Percentiles rank a stretch among this genome's conserved stretches.
Evolutionary conservation across 306 rosid genomes (phyloP).

Genomic region (Elaeagnus macrophylla): DNA sequence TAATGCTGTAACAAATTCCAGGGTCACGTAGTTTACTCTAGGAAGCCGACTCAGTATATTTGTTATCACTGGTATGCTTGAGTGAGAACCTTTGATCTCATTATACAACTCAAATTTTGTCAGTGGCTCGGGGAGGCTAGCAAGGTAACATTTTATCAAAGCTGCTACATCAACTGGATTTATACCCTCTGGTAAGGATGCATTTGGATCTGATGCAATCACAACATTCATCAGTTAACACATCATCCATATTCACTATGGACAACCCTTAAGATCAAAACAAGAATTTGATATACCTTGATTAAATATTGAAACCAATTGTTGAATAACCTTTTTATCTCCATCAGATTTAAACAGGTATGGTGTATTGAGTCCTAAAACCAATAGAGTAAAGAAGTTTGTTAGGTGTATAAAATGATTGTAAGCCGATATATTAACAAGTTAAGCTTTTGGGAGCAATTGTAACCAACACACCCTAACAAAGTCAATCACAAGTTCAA

Average conservation of each 20-base stretch:
- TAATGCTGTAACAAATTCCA: conserved; percentile 82
- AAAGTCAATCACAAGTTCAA: neutral
- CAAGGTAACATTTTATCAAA: conserved; percentile 74
- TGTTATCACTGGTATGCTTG: conserved; percentile 63
- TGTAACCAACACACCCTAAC: too few relatives aligned
- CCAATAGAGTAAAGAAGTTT: conserved; percentile 14
- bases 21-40: conserved; percentile 80
- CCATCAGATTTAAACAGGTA: conserved; percentile 75
- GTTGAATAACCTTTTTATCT: conserved; percentile 68
- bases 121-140: conserved; percentile 94
- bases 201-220: conserved; percentile 49
- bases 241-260: conserved; percentile 15
- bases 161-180: conserved; percentile 83
- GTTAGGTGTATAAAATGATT: too few relatives aligned
- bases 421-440: too few relatives aligned
- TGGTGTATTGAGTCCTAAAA: conserved; percentile 64
- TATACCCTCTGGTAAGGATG: conserved; percentile 66
- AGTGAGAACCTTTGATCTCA: conserved; percentile 66
- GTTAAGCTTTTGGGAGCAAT: too few relatives aligned
- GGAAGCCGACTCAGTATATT: conserved; percentile 74
- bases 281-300: conserved; percentile 45
- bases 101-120: conserved; percentile 65
- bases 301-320: conserved; percentile 74
- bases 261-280: conserved; percentile 3
- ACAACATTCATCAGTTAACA: conserved; percentile 13